These are phyloP conservation scores for Fusarium xyrophilum DNA, from an alignment of 2,329 filamentous ascomycete genomes.

Conservation along the genomic window DNA sequence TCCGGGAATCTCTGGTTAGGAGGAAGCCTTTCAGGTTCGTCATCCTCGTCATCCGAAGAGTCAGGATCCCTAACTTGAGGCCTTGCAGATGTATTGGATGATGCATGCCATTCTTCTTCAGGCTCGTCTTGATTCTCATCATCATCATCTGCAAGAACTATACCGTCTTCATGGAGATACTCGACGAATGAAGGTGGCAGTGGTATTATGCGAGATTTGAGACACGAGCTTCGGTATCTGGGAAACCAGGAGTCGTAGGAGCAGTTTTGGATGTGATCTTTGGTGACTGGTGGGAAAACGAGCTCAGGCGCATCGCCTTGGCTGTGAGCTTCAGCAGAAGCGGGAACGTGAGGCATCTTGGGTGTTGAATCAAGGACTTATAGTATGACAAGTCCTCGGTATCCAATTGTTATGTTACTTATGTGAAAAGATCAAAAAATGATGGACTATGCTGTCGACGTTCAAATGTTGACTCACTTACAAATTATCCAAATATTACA, in stretches of 20 bases:
- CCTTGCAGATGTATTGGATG: slow-evolving; percentile 40
- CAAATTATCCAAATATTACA: slow-evolving; percentile 32
- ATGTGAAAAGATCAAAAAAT: not conserved
- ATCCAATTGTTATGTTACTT: not conserved
- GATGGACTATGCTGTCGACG: not conserved
- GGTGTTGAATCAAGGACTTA: not conserved
- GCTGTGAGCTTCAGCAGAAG: slow-evolving; percentile 5
- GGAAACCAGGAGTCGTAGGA: slow-evolving; percentile 94
- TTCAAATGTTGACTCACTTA: slow-evolving; percentile 34
- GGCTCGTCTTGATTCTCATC: slow-evolving; percentile 61
- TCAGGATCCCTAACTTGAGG: slow-evolving; percentile 53
- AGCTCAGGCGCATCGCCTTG: slow-evolving; percentile 46
- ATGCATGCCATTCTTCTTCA: slow-evolving; percentile 59
- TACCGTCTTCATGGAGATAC: slow-evolving; percentile 92
- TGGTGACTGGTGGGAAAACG: slow-evolving; percentile 83
- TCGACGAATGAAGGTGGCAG: slow-evolving; percentile 77
- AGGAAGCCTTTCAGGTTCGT: slow-evolving; percentile 48
- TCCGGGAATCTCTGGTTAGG: slow-evolving; percentile 70
- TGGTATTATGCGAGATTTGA: slow-evolving; percentile 85
- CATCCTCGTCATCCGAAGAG: slow-evolving; percentile 57
- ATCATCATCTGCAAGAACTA: slow-evolving; percentile 79
- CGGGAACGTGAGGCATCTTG: slow-evolving; percentile 48
- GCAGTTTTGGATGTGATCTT: slow-evolving; percentile 89
- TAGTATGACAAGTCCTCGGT: not conserved
- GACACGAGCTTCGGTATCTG: slow-evolving; percentile 79